These are phyloP conservation scores for Beauveria brongniartii DNA, from an alignment of 2,329 filamentous ascomycete species.

Conservation along the genomic window DNA sequence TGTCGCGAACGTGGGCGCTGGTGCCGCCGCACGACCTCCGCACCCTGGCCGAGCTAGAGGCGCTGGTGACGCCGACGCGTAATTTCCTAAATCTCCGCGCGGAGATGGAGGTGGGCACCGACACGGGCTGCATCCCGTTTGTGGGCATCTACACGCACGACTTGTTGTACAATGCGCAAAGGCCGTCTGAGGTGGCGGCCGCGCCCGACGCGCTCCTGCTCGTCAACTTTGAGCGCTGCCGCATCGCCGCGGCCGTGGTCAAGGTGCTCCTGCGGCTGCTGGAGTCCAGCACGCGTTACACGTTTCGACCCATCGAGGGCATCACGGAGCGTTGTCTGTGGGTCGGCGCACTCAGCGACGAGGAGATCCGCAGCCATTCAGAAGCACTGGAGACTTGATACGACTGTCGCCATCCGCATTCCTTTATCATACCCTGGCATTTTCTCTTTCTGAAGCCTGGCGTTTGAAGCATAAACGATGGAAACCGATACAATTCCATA, in stretches of 20 bases:
- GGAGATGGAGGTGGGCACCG: slow-evolving; percentile 66
- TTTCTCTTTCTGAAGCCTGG: not conserved
- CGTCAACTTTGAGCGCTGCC: slow-evolving; percentile 77
- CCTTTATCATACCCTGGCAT: not conserved
- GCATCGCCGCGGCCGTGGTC: slow-evolving; percentile 66
- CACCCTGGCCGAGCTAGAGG: slow-evolving; percentile 61
- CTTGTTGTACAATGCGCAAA: slow-evolving; percentile 71
- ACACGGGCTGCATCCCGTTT: slow-evolving; percentile 73
- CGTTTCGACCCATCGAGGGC: slow-evolving; percentile 66
- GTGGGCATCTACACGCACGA: slow-evolving; percentile 80
- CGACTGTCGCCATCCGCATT: not conserved
- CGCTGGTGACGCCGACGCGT: slow-evolving; percentile 64
- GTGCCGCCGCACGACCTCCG: slow-evolving; percentile 57
- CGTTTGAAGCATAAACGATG: too few species aligned
- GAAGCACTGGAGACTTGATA: slow-evolving; percentile 36
- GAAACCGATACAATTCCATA: too few species aligned
- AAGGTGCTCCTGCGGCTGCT: slow-evolving; percentile 73
- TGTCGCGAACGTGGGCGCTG: slow-evolving; percentile 63
- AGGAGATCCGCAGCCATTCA: slow-evolving; percentile 57
- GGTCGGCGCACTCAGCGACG: slow-evolving; percentile 68
- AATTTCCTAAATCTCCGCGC: slow-evolving; percentile 71
- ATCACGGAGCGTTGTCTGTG: slow-evolving; percentile 77
- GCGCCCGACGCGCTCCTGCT: slow-evolving; percentile 59
- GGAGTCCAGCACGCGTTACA: slow-evolving; percentile 68
- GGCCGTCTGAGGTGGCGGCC: slow-evolving; percentile 64